Base-by-base conservation (phyloP, 345 rosid species). In the Euphorbia lathyris region DNA sequence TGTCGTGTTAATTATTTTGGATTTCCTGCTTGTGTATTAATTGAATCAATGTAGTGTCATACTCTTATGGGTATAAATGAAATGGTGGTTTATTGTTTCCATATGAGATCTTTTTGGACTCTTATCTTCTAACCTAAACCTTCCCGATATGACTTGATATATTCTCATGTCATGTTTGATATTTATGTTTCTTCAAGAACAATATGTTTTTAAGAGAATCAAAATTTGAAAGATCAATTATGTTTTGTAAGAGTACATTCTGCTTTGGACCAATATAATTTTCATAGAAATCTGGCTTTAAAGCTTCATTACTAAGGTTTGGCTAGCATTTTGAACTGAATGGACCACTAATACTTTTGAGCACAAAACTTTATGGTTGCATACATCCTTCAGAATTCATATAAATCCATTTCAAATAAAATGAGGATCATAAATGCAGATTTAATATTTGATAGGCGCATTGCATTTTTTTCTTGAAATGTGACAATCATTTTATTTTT, bases 401-500 rank as follows among this genome's bases (percentile, higher is more conserved):
- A 47, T 47, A 14, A n/a, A 13, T 47, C n/a, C 52, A 13, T 13
- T 47, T 47, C n/a, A 20, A 51, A 19, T 20, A 51, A 51, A 51
- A 19, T 51, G 25, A 19, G 25, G 56, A 19, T 51, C 9, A 51
- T 51, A 51, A 51, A 51, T 51, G 25, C 25, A n/a, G 25, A 51
- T 51, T 51, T 5, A 19, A 51, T 47, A 11, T 40, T 34, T 61
- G 26, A 16, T 20, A 12, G 22, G 23, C 58, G 70, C 16, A 34
- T 34, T 34, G 38, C 4, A 2, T 34, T 43, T 17, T 23, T 53
- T 73, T 25, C 22, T 68, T 63, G 62, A 63, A 48, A 29, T 27
- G 22, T 53, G 58, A 68, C 52, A 45, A 61, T 65, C 32, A 45
- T 45, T 62, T 42, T 66, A 38, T 72, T 72, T n/a, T 62, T 27